These are phyloP conservation scores for Cyberlindnera suaveolens DNA, from an alignment of 805 yeast genomes.

Conservation along the genomic window DNA sequence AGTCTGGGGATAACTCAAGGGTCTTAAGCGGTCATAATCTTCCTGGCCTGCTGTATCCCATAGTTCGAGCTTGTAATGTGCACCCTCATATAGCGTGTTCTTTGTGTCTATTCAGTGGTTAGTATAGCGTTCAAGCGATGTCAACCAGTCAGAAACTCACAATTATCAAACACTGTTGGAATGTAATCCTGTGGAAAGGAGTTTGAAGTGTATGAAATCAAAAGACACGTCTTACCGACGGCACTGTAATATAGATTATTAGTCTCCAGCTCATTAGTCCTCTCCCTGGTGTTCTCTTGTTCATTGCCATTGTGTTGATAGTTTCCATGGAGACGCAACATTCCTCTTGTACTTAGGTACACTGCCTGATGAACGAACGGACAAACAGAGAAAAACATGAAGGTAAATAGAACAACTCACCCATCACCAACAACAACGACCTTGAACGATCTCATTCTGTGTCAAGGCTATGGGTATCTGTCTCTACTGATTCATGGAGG, in stretches of 20 bases:
- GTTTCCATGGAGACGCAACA: neutral
- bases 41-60: conserved; percentile 98
- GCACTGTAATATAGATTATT: conserved; percentile 39
- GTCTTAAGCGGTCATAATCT: conserved; percentile 85
- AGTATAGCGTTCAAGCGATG: neutral
- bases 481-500: too few relatives aligned
- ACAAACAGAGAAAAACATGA: too few relatives aligned
- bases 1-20: conserved; percentile 87
- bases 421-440: conserved; percentile 95
- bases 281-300: too few relatives aligned
- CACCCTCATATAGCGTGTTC: conserved; percentile 74
- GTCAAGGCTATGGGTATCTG: too few relatives aligned
- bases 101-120: conserved; percentile 45
- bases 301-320: neutral
- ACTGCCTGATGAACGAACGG: too few relatives aligned
- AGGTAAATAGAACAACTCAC: conserved; percentile 23
- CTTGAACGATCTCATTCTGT: conserved; percentile 71
- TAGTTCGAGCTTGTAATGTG: conserved; percentile 75
- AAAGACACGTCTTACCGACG: conserved; percentile 87
- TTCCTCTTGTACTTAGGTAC: neutral
- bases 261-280: too few relatives aligned
- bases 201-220: conserved; percentile 85
- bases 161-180: conserved; percentile 92
- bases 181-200: conserved; percentile 91
- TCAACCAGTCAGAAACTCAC: conserved; percentile 1